Evolutionary conservation across 2,329 filamentous ascomycete species (phyloP), one percentile per base, ranked within the genome.

Genomic region (Trichophyton verrucosum): DNA sequence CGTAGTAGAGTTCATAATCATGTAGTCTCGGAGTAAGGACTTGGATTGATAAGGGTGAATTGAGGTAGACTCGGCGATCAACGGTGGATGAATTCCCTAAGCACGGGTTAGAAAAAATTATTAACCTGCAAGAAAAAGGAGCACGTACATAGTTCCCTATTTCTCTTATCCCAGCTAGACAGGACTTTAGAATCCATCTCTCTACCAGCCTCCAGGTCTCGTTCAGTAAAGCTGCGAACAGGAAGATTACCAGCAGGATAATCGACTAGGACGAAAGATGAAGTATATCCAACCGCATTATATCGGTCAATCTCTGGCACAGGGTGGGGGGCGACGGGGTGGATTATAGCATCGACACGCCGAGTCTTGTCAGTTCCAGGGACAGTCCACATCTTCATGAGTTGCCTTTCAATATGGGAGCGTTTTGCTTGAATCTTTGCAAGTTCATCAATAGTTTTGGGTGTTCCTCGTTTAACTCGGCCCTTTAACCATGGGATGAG

Each of bases 281-380:
- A 80, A 0, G 83, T 86, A 67, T 86, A 87, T 61, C 82, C 80
- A 0, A 82, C 80, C 0, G 79, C 80, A 68, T 85, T 85, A 72
- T 82, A 87, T 1, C 78, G 74, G 71, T 87, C 85, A 60, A 85
- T 79, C 8, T 79, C 76, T 0, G 84, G 82, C 0, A 84, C 78
- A 0, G 84, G 82, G 69, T 87, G 85, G 1, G 84, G 83, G 13
- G 84, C 84, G 0, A 86, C 75, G 0, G 84, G 85, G 63, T 80
- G 83, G 60, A 87, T 78, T 58, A 87, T 79, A 0, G 82, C 82
- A 73, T 87, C 84, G 6, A 87, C 46, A 3, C 68, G 70, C 53
- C 69, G 68, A 13, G 74, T 71, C 59, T 71, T 67, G 6, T 68
- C 66, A 66, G 76, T 69, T 63, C 75, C 61, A 17, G 57, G 40